Base-by-base conservation (phyloP, 495 filamentous ascomycete species). In the Amphirosellinia nigrospora region DNA sequence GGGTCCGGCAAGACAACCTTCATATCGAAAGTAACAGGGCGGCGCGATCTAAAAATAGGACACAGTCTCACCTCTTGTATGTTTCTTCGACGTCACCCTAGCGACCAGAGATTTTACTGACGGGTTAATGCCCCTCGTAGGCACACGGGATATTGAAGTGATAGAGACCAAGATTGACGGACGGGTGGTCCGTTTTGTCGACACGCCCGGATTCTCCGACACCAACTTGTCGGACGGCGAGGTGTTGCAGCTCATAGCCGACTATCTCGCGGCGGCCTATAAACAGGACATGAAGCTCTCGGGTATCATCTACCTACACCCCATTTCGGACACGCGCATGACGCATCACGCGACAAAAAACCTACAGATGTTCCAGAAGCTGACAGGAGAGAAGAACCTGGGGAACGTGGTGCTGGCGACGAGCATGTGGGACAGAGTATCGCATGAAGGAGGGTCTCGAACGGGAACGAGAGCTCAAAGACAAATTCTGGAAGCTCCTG, bases 181-280 rank as follows among this genome's bases (percentile, higher is more conserved):
- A n/a, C 69, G 65, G 19, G 65, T 55, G 1, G 74, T 79, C 36
- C 69, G 63, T 52, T 69, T 80, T 1, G 63, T 83, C 34, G 84
- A 86, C 72, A 84, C 81, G 2, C 82, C 84, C 7, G 82, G 84
- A 9, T 85, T 86, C 60, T 77, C 82, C 56, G 83, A 86, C 70
- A 84, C 82, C 0, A 64, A 65, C 23, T 59, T 69, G 11, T 77
- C 77, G 7, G 82, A 85, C 43, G 68, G 66, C 1, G 76, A 84
- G 34, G 72, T 86, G 8, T 71, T 87, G 32, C 46, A 72, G 45
- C 76, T 83, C 38, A 80, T 86, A 11, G 75, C 81, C 0, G 66
- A 72, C 3, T 69, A 75, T 9, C 76, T 86, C 0, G 64, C 73
- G 2, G 64, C 28, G 6, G 66, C 70, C 0, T 76, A 78, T 58